These are phyloP conservation scores for Colletotrichum lindemuthianum DNA, from an alignment of 2,329 filamentous ascomycete genomes.

Conservation along the genomic window DNA sequence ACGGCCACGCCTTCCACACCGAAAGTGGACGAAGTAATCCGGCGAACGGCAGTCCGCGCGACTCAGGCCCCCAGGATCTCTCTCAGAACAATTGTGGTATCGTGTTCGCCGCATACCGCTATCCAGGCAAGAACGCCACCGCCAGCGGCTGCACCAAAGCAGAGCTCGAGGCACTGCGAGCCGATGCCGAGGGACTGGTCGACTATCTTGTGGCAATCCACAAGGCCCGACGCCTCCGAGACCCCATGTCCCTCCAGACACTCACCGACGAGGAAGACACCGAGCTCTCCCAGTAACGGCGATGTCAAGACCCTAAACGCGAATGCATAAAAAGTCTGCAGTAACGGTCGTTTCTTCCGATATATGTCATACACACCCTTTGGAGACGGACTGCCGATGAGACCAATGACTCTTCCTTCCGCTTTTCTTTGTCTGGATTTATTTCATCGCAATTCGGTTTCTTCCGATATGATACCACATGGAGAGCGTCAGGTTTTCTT, in stretches of 20 bases:
- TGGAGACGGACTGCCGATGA: slow-evolving; percentile 16
- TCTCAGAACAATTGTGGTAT: slow-evolving; percentile 58
- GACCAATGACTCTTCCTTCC: slow-evolving; percentile 27
- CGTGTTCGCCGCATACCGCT: slow-evolving; percentile 66
- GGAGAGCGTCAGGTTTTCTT: slow-evolving; percentile 27
- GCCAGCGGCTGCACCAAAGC: slow-evolving; percentile 48
- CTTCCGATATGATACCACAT: slow-evolving; percentile 37
- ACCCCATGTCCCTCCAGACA: slow-evolving; percentile 28
- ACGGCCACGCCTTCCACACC: slow-evolving; percentile 63
- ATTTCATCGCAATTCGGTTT: slow-evolving; percentile 27
- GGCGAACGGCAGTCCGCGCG: slow-evolving; percentile 22
- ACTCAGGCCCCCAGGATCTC: slow-evolving; percentile 9
- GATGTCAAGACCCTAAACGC: not conserved
- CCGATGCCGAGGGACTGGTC: slow-evolving; percentile 63
- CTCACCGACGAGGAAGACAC: slow-evolving; percentile 29
- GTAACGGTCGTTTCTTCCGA: slow-evolving; percentile 20
- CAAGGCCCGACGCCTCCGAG: slow-evolving; percentile 48
- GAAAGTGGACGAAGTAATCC: slow-evolving; percentile 44
- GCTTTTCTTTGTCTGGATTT: slow-evolving; percentile 28
- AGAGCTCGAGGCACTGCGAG: slow-evolving; percentile 57
- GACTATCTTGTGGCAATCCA: slow-evolving; percentile 64
- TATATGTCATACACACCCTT: slow-evolving; percentile 13
- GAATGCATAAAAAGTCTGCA: slow-evolving; percentile 13
- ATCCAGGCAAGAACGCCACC: slow-evolving; percentile 52
- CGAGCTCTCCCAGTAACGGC: not conserved